Evolutionary conservation across 2,329 filamentous ascomycete genomes (phyloP).

Genomic region (Shiraia sp.): DNA sequence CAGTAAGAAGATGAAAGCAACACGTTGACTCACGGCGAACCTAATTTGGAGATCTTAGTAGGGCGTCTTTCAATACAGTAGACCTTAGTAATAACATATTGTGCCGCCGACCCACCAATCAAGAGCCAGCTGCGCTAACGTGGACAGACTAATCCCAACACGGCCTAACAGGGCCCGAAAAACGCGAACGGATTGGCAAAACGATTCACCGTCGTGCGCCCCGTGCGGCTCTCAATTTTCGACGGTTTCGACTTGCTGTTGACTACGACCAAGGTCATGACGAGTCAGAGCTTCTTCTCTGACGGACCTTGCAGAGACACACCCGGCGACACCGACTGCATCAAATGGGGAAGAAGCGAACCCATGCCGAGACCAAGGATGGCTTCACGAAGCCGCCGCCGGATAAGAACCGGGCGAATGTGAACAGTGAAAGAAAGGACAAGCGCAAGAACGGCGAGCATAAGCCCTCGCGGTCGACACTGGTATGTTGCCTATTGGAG

Average conservation of each 20-base stretch:
- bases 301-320: slow-evolving; percentile 41
- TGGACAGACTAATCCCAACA: too few species aligned
- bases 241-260: slow-evolving; percentile 16
- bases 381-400: slow-evolving; percentile 44
- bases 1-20: too few species aligned
- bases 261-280: slow-evolving; percentile 36
- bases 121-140: too few species aligned
- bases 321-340: slow-evolving; percentile 27
- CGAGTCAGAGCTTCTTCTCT: slow-evolving; percentile 44
- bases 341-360: slow-evolving; percentile 49
- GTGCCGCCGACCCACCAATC: too few species aligned
- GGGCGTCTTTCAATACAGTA: too few species aligned
- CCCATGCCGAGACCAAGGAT: slow-evolving; percentile 47
- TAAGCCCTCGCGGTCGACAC: slow-evolving; percentile 28
- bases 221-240: slow-evolving; percentile 30
- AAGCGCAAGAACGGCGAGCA: slow-evolving; percentile 41
- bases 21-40: too few species aligned
- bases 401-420: slow-evolving; percentile 35
- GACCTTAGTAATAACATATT: too few species aligned
- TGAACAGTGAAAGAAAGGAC: slow-evolving; percentile 32
- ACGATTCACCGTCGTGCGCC: slow-evolving; percentile 10
- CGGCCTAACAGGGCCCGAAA: too few species aligned
- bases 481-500: slow-evolving; percentile 29
- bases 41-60: too few species aligned
- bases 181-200: background rate